phyloP scores from a whole-genome alignment of 2,329 filamentous ascomycete species.

The Fusarium mundagurra region DNA sequence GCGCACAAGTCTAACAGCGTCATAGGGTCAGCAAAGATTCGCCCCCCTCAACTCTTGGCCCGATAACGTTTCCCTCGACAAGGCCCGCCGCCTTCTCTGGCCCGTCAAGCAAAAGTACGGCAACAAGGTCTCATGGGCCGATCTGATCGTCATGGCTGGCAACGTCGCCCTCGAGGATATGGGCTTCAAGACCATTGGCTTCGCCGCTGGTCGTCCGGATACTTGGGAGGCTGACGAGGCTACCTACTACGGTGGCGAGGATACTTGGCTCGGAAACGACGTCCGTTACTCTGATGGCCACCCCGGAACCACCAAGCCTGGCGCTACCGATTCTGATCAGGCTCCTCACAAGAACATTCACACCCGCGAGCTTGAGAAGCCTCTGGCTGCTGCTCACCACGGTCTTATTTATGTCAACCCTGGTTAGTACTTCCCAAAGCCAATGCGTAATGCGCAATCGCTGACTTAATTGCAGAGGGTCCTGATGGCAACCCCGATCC shows the following conservation, averaged over 20 bases:
- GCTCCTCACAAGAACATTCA: constrained; percentile 55
- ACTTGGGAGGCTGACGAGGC: constrained; percentile 81
- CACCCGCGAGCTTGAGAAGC: constrained; percentile 73
- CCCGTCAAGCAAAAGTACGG: constrained; percentile 88
- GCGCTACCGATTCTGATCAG: constrained; percentile 25
- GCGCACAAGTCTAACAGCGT: neutral
- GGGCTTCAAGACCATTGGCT: constrained; percentile 79
- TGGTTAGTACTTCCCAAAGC: neutral
- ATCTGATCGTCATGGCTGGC: constrained; percentile 75
- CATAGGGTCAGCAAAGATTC: constrained; percentile 77
- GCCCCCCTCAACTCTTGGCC: constrained; percentile 86
- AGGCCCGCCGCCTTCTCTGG: constrained; percentile 80
- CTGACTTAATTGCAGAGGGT: constrained; percentile 72
- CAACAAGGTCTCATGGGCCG: constrained; percentile 83
- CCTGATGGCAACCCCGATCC: constrained; percentile 78
- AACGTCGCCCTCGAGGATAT: constrained; percentile 83
- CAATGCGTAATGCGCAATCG: neutral
- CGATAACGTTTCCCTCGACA: constrained; percentile 81
- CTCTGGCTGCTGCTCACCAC: constrained; percentile 73
- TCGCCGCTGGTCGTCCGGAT: constrained; percentile 76
- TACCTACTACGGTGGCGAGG: constrained; percentile 81
- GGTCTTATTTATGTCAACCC: constrained; percentile 25
- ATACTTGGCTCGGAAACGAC: constrained; percentile 78
- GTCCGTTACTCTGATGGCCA: constrained; percentile 73
- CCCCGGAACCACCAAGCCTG: constrained; percentile 48